These are phyloP conservation scores for Hyaloscypha bicolor DNA, from an alignment of 495 filamentous ascomycete species.

Conservation along the genomic window DNA sequence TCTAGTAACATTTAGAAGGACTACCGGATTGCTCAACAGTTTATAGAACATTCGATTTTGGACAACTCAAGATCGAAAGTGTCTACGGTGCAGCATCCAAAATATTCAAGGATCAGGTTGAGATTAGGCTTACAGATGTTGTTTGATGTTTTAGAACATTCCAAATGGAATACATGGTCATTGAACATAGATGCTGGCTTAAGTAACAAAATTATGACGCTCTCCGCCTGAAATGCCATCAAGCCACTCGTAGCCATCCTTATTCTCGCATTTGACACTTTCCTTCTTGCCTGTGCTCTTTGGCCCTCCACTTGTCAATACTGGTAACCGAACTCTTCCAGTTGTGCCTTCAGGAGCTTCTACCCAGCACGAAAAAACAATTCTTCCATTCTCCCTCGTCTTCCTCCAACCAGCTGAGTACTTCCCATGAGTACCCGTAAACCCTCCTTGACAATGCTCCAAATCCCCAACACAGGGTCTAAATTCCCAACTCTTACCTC, in stretches of 20 bases:
- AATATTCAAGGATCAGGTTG: too few species aligned
- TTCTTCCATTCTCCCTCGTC: slow-evolving; percentile 1
- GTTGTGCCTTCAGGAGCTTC: background rate
- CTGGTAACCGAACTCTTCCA: slow-evolving; percentile 1
- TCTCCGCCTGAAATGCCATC: background rate
- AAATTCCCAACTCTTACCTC: slow-evolving; percentile 5
- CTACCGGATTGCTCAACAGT: too few species aligned
- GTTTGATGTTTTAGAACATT: too few species aligned
- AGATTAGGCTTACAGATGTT: too few species aligned
- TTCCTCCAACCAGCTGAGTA: slow-evolving; percentile 7
- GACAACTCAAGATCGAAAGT: too few species aligned
- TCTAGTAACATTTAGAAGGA: too few species aligned
- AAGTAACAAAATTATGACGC: background rate
- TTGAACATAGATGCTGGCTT: too few species aligned
- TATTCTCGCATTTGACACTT: background rate
- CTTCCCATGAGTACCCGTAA: background rate
- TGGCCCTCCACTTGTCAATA: background rate
- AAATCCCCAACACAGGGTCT: background rate
- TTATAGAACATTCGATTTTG: too few species aligned
- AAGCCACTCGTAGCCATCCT: background rate
- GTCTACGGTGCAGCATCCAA: too few species aligned
- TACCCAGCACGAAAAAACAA: slow-evolving; percentile 5
- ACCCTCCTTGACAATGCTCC: slow-evolving; percentile 9
- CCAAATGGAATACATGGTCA: too few species aligned
- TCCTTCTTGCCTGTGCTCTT: too few species aligned